Evolutionary conservation across 345 rosid genomes (phyloP).

Genomic region (Passiflora organensis): DNA sequence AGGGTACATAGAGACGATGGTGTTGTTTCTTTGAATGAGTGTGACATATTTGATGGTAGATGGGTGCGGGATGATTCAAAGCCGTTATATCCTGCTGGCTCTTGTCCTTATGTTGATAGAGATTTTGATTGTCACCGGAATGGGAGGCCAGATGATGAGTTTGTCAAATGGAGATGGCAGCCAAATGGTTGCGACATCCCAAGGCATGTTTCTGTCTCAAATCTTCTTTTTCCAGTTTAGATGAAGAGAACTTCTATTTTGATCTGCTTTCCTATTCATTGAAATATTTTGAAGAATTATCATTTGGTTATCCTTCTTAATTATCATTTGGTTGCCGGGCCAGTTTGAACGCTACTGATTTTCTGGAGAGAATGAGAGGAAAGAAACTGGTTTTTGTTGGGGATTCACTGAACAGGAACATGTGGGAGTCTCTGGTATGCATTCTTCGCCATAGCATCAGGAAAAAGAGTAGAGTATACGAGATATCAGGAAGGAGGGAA

Average conservation of each 20-base stretch:
- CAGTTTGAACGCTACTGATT: constrained; percentile 77
- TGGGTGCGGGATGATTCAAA: constrained; percentile 70
- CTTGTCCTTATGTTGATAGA: constrained; percentile 74
- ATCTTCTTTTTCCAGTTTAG: no score
- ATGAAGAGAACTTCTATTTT: not conserved
- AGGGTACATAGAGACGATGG: not conserved
- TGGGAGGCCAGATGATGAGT: constrained; percentile 69
- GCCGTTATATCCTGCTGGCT: constrained; percentile 68
- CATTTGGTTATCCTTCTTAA: no score
- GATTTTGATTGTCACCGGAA: constrained; percentile 69
- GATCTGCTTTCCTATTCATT: no score
- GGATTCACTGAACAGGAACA: constrained; percentile 79
- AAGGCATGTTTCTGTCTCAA: constrained; percentile 33
- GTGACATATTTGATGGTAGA: constrained; percentile 71
- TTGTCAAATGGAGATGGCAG: constrained; percentile 77
- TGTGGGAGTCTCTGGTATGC: constrained; percentile 96
- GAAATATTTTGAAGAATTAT: no score
- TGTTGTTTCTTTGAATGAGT: constrained; percentile 23
- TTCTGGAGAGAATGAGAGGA: constrained; percentile 70
- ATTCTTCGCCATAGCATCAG: constrained; percentile 57
- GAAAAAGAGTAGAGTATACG: constrained; percentile 63
- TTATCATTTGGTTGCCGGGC: not conserved
- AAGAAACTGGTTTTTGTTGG: constrained; percentile 82
- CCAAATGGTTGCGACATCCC: constrained; percentile 68
- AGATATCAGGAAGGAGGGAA: constrained; percentile 65